Percentiles rank a stretch among this genome's conserved stretches.
phyloP scores from a whole-genome alignment of 2,329 filamentous ascomycete species.

The Colletotrichum sp. region DNA sequence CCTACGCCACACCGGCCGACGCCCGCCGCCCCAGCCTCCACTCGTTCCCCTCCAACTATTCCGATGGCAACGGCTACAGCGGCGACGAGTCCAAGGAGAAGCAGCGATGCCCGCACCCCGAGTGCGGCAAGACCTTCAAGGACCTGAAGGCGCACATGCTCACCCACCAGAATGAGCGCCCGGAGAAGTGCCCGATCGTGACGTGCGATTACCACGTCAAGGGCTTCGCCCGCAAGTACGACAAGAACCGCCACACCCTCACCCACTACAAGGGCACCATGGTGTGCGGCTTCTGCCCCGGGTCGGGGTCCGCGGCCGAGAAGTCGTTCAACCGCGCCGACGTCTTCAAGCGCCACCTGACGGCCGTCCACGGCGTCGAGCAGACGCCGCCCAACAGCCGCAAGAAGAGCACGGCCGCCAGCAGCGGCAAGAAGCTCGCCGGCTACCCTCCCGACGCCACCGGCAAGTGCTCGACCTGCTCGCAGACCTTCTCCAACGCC shows the following conservation, averaged over 20 bases:
- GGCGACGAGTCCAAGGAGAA: slow-evolving; percentile 70
- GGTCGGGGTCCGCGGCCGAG: slow-evolving; percentile 85
- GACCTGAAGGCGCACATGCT: slow-evolving; percentile 94
- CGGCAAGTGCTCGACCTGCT: slow-evolving; percentile 95
- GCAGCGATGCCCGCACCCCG: slow-evolving; percentile 78
- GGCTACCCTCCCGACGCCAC: slow-evolving; percentile 80
- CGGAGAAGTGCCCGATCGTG: slow-evolving; percentile 92
- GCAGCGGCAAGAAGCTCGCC: slow-evolving; percentile 67
- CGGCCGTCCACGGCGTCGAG: slow-evolving; percentile 89
- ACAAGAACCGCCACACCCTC: slow-evolving; percentile 92
- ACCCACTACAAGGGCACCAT: slow-evolving; percentile 98
- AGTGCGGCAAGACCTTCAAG: slow-evolving; percentile 87
- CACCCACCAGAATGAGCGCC: slow-evolving; percentile 88
- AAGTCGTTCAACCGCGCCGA: slow-evolving; percentile 97
- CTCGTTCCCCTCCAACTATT: slow-evolving; percentile 71
- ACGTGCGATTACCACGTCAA: slow-evolving; percentile 93
- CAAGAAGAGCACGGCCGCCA: slow-evolving; percentile 62
- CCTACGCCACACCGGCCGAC: slow-evolving; percentile 53
- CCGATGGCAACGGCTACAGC: slow-evolving; percentile 62
- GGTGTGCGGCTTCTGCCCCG: slow-evolving; percentile 94
- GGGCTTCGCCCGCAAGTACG: slow-evolving; percentile 93
- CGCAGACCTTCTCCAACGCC: slow-evolving; percentile 86
- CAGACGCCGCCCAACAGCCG: slow-evolving; percentile 92
- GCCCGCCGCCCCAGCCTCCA: slow-evolving; percentile 68
- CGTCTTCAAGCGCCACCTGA: slow-evolving; percentile 94